A percentile compares a stretch with the other conserved stretches of the same genome.
These are phyloP conservation scores for Ambrosia hybrid DNA, from an alignment of 140 eudicot genomes.

Conservation along the genomic window DNA sequence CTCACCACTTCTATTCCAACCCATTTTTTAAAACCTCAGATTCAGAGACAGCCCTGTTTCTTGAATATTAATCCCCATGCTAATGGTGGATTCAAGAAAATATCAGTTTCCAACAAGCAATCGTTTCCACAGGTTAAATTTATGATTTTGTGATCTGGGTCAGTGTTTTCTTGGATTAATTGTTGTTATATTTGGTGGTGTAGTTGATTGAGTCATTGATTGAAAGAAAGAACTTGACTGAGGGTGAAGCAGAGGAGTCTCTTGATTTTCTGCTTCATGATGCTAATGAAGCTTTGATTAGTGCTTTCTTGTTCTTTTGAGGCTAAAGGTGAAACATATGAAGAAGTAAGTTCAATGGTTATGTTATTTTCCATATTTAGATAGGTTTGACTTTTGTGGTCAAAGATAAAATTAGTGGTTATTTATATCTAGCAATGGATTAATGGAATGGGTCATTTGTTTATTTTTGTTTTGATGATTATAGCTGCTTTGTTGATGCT, in stretches of 20 bases:
- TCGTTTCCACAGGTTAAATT: slow-evolving; percentile 28
- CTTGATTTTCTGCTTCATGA: slow-evolving; percentile 62
- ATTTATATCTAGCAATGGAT: not conserved
- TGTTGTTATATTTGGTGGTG: slow-evolving; percentile 11
- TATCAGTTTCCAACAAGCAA: not conserved
- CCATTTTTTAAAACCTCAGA: slow-evolving; percentile 20
- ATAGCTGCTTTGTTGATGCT: not conserved
- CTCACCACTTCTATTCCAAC: not conserved
- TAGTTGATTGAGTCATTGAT: slow-evolving; percentile 74
- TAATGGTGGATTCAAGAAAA: too few species aligned
- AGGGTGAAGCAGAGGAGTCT: slow-evolving; percentile 72
- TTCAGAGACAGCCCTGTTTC: not conserved
- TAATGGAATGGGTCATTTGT: not conserved
- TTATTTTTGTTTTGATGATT: not conserved
- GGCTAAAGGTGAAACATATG: slow-evolving; percentile 98
- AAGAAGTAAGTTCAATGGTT: slow-evolving; percentile 51
- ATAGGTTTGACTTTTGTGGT: not conserved
- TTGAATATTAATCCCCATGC: not conserved
- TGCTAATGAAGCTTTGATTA: slow-evolving; percentile 68
- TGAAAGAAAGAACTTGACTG: slow-evolving; percentile 58
- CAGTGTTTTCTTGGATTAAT: not conserved
- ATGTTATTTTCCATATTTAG: not conserved
- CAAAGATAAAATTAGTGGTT: not conserved
- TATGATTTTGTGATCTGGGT: not conserved
- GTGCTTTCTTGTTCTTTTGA: slow-evolving; percentile 87